A percentile compares a stretch with the other conserved stretches of the same genome.
phyloP scores from a whole-genome alignment of 2,329 filamentous ascomycete genomes.

The Curvularia eragrostidis region DNA sequence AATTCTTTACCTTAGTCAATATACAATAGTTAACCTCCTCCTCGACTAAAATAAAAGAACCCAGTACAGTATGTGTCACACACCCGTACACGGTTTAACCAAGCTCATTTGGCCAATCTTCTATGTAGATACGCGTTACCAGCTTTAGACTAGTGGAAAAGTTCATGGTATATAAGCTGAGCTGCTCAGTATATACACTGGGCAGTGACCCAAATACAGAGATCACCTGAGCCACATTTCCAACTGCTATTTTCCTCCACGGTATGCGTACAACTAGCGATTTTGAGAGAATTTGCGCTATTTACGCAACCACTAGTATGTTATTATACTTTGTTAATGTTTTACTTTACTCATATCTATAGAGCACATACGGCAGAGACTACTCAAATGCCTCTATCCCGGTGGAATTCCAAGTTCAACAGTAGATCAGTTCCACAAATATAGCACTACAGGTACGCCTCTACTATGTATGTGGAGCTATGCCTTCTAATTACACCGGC shows the following conservation, averaged over 20 bases:
- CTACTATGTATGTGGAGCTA: neutral
- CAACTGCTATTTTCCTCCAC: too few relatives aligned
- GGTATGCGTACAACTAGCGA: neutral
- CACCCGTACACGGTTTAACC: too few relatives aligned
- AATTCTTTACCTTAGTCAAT: neutral
- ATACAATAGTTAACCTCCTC: neutral
- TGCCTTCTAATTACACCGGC: neutral
- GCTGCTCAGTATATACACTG: too few relatives aligned
- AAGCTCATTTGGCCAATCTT: too few relatives aligned
- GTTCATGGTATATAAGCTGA: too few relatives aligned
- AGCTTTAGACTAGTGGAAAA: too few relatives aligned
- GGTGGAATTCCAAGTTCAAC: neutral
- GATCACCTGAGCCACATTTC: too few relatives aligned
- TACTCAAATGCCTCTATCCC: too few relatives aligned
- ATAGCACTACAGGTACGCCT: neutral
- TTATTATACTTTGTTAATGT: neutral
- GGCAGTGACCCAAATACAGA: too few relatives aligned
- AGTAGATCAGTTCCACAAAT: neutral
- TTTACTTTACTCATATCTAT: neutral
- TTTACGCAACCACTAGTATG: neutral
- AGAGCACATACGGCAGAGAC: neutral
- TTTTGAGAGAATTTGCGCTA: neutral
- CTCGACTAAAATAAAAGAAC: neutral
- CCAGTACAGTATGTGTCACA: neutral
- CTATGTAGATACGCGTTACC: too few relatives aligned